Percentiles rank a stretch among this genome's conserved stretches.
Conservation (phyloP, 1,139 yeast genomes). For the Geotrichum histeridarum region DNA sequence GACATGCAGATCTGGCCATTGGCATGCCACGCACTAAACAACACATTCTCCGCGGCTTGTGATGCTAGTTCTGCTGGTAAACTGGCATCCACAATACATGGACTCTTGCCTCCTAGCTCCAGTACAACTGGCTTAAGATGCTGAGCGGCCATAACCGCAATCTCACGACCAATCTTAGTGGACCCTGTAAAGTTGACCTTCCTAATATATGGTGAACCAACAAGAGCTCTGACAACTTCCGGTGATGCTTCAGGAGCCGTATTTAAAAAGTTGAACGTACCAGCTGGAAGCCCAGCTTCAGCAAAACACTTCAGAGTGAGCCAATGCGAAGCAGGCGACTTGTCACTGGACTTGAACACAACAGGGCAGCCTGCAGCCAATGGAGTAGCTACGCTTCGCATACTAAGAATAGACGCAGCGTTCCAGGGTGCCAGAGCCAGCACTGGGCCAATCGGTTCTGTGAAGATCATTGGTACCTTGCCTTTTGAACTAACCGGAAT, state of each 20-base stretch:
- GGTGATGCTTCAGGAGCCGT: conserved; percentile 57
- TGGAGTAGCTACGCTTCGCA: conserved; percentile 31
- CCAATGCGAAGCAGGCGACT: conserved; percentile 59
- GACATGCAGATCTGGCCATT: conserved; percentile 86
- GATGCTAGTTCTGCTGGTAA: neutral
- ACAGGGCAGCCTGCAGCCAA: conserved; percentile 65
- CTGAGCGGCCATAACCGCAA: conserved; percentile 58
- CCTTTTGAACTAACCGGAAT: conserved; percentile 7
- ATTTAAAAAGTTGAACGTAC: conserved; percentile 59
- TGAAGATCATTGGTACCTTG: conserved; percentile 28
- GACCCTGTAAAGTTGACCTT: conserved; percentile 67
- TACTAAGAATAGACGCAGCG: conserved; percentile 43
- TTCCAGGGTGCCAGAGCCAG: conserved; percentile 49
- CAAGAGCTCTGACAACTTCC: conserved; percentile 43
- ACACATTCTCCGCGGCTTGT: conserved; percentile 42
- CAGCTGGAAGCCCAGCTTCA: conserved; percentile 69
- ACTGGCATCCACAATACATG: conserved; percentile 71
- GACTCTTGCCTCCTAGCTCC: conserved; percentile 88
- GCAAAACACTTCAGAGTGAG: conserved; percentile 50
- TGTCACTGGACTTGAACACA: conserved; percentile 61
- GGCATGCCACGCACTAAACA: conserved; percentile 76
- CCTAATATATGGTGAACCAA: conserved; percentile 51
- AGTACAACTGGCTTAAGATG: conserved; percentile 68
- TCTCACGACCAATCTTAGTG: conserved; percentile 54
- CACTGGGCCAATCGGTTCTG: conserved; percentile 47